Evolutionary conservation across 1,284 basidiomycete genomes (phyloP).

Genomic region (Boletus chippewaensis): DNA sequence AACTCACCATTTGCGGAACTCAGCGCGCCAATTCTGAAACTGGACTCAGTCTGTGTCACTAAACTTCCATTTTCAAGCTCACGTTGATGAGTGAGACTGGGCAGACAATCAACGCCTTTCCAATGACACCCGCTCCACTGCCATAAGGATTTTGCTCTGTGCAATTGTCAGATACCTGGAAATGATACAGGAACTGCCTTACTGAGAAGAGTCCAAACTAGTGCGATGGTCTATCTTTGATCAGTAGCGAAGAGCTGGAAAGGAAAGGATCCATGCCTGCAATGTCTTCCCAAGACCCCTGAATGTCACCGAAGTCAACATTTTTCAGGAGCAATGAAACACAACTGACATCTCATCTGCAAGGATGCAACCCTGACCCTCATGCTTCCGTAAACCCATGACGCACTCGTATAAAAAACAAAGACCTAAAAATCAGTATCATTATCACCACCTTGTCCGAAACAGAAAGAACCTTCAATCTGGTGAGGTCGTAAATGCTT

Average conservation of each 20-base stretch:
- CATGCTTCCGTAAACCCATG: constrained; percentile 88
- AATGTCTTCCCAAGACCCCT: constrained; percentile 95
- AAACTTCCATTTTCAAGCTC: constrained; percentile 18
- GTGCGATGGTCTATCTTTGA: constrained; percentile 64
- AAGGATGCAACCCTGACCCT: constrained; percentile 89
- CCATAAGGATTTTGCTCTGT: constrained; percentile 82
- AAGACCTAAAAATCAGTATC: constrained; percentile 43
- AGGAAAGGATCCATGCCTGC: constrained; percentile 41
- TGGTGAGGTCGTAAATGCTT: constrained; percentile 85
- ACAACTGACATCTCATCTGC: constrained; percentile 84
- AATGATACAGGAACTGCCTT: constrained; percentile 23
- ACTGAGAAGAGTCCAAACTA: constrained; percentile 89
- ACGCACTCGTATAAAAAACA: constrained; percentile 95
- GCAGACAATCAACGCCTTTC: constrained; percentile 88
- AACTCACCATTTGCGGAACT: constrained; percentile 87
- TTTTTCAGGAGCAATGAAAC: constrained; percentile 1
- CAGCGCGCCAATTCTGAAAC: constrained; percentile 86
- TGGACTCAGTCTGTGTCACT: constrained; percentile 6
- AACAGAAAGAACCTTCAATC: constrained; percentile 57
- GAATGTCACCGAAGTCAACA: constrained; percentile 12
- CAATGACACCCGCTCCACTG: constrained; percentile 48
- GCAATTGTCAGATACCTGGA: constrained; percentile 4
- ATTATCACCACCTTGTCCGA: not conserved
- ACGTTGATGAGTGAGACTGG: constrained; percentile 89
- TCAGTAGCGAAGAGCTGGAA: constrained; percentile 2